Conservation (phyloP, 805 yeast species). For the Saturnispora zaruensis region DNA sequence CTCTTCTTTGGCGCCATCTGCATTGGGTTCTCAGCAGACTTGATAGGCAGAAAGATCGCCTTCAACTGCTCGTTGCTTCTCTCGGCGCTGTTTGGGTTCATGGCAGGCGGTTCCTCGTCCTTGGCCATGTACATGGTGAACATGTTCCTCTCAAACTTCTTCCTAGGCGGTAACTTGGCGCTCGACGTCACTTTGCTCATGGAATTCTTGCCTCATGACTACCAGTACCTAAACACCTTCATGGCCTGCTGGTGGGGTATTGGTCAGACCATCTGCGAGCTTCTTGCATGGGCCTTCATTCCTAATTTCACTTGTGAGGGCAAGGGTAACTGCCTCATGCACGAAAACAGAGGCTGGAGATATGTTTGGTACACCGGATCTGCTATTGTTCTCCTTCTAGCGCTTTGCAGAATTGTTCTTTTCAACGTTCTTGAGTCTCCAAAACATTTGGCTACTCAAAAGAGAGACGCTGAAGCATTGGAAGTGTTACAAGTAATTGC, state of each 20-base stretch:
- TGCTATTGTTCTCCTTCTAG: slow-evolving; percentile 41
- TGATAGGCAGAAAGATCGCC: slow-evolving; percentile 45
- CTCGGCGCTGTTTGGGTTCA: slow-evolving; percentile 42
- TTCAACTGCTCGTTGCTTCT: slow-evolving; percentile 42
- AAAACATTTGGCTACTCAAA: slow-evolving; percentile 40
- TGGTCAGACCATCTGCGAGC: slow-evolving; percentile 46
- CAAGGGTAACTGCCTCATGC: slow-evolving; percentile 35
- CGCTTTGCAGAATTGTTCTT: slow-evolving; percentile 39
- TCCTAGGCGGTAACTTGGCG: slow-evolving; percentile 51
- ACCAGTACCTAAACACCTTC: slow-evolving; percentile 44
- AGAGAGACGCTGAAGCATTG: slow-evolving; percentile 43
- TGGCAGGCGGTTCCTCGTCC: slow-evolving; percentile 44
- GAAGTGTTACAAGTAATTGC: slow-evolving; percentile 38
- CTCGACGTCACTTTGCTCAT: slow-evolving; percentile 45
- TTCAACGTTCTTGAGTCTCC: slow-evolving; percentile 47
- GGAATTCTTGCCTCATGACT: slow-evolving; percentile 43
- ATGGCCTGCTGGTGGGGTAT: slow-evolving; percentile 58
- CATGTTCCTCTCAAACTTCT: slow-evolving; percentile 36
- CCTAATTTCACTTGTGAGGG: slow-evolving; percentile 41
- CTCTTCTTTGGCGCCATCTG: slow-evolving; percentile 44
- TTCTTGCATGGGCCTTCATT: slow-evolving; percentile 49
- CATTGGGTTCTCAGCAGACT: slow-evolving; percentile 50
- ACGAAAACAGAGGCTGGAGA: slow-evolving; percentile 53
- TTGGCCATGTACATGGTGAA: slow-evolving; percentile 44
- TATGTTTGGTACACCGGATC: slow-evolving; percentile 48